Evolutionary conservation across 1,284 basidiomycete genomes (phyloP).

Genomic region (Schizophyllum amplum): DNA sequence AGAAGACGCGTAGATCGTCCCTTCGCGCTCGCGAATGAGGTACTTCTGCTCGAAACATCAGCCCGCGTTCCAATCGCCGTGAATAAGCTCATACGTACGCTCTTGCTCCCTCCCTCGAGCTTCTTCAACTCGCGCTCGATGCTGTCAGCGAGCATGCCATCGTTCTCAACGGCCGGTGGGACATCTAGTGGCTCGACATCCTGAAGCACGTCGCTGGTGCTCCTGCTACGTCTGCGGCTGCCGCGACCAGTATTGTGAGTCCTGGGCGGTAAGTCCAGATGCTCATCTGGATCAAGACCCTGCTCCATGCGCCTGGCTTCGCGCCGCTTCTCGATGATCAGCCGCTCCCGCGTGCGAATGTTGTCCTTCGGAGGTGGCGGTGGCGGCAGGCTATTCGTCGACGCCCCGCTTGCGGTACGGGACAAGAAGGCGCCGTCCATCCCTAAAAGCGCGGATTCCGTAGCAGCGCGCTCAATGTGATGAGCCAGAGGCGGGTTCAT

Average conservation of each 20-base stretch:
- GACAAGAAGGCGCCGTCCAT: constrained; percentile 17
- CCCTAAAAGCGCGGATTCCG: constrained; percentile 36
- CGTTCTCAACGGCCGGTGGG: constrained; percentile 18
- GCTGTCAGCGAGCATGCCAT: constrained; percentile 51
- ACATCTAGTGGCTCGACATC: constrained; percentile 20
- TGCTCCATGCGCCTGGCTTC: constrained; percentile 49
- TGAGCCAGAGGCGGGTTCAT: constrained; percentile 10
- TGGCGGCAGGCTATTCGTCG: constrained; percentile 31
- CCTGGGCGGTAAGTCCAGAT: constrained; percentile 23
- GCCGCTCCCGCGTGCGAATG: constrained; percentile 55
- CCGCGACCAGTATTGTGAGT: constrained; percentile 35
- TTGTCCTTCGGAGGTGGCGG: constrained; percentile 56
- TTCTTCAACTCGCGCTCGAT: constrained; percentile 64
- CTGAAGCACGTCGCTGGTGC: constrained; percentile 53
- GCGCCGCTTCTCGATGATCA: constrained; percentile 66
- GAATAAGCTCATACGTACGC: constrained; percentile 29
- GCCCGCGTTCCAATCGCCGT: constrained; percentile 5
- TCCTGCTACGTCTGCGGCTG: constrained; percentile 59
- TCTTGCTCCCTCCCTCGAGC: constrained; percentile 40
- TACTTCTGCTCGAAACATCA: constrained; percentile 35
- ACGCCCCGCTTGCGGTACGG: constrained; percentile 32
- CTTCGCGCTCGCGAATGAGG: constrained; percentile 60
- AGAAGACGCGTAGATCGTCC: constrained; percentile 75
- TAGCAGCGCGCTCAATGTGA: constrained; percentile 35
- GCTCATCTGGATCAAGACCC: too few species aligned